A percentile compares a stretch with the other conserved stretches of the same genome.
phyloP scores from a whole-genome alignment of 345 rosid genomes.

The Boechera retrofracta region DNA sequence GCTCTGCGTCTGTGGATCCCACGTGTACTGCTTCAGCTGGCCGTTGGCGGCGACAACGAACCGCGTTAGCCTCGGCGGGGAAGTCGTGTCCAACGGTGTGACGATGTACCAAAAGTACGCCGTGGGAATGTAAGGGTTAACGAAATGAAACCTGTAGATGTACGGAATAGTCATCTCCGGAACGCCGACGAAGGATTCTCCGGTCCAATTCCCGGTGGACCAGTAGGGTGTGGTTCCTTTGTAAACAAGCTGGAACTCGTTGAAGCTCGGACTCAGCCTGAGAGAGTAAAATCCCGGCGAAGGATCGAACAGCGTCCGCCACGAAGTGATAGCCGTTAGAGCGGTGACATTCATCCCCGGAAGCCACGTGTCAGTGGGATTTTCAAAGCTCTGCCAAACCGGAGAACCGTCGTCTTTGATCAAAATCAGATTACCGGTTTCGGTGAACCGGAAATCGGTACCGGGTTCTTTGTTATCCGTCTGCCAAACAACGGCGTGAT shows the following conservation, averaged over 20 bases:
- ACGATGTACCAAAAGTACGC: constrained; percentile 61
- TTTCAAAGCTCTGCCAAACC: constrained; percentile 70
- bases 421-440: constrained; percentile 50
- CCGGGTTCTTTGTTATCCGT: constrained; percentile 40
- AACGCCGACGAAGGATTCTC: constrained; percentile 54
- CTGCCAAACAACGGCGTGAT: constrained; percentile 52
- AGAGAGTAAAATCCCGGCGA: constrained; percentile 58
- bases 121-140: constrained; percentile 53
- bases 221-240: constrained; percentile 56
- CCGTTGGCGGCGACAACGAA: constrained; percentile 57
- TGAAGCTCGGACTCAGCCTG: constrained; percentile 59
- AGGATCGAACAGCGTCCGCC: constrained; percentile 69
- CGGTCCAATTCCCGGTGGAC: constrained; percentile 86
- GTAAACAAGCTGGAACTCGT: constrained; percentile 66
- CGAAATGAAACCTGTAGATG: constrained; percentile 69
- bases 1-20: constrained; percentile 46
- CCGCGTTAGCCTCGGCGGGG: constrained; percentile 52
- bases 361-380: constrained; percentile 67
- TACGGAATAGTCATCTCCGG: constrained; percentile 54
- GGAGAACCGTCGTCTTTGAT: constrained; percentile 32
- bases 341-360: constrained; percentile 65
- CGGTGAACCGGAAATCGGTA: constrained; percentile 39
- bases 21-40: constrained; percentile 53
- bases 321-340: constrained; percentile 50
- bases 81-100: constrained; percentile 40